Conservation (phyloP, 2,329 filamentous ascomycete species). For the Exserohilum rostratum region DNA sequence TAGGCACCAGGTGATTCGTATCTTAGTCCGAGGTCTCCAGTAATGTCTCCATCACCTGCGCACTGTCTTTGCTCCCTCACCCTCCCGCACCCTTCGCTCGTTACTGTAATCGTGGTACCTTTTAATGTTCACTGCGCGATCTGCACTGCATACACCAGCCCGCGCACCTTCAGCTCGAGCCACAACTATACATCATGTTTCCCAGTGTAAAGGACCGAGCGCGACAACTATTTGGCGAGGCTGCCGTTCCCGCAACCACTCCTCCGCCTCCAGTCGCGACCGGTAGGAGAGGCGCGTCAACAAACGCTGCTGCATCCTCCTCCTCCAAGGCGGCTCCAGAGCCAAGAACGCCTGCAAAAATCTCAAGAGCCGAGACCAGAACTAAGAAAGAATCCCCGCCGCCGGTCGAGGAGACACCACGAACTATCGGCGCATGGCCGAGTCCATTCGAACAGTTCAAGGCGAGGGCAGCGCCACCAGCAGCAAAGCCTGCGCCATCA, state of each 20-base stretch:
- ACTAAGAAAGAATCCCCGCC: conserved; percentile 5
- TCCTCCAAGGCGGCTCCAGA: conserved; percentile 13
- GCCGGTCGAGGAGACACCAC: conserved; percentile 10
- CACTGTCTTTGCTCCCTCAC: conserved; percentile 6
- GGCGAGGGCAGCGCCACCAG: conserved; percentile 7
- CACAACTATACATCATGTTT: conserved; percentile 21
- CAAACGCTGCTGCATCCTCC: conserved; percentile 12
- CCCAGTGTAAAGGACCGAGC: conserved; percentile 30
- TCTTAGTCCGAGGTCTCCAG: conserved; percentile 14
- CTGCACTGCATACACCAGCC: not conserved
- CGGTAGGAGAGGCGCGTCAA: conserved; percentile 15
- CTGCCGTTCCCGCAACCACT: conserved; percentile 4
- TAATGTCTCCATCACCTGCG: conserved; percentile 9
- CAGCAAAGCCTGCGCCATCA: not conserved
- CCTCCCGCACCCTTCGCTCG: conserved; percentile 1
- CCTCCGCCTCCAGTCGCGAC: conserved; percentile 15
- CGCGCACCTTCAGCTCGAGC: not conserved
- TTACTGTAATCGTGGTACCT: conserved; percentile 1
- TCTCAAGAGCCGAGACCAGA: not conserved
- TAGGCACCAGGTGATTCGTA: conserved; percentile 14
- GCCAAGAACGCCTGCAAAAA: conserved; percentile 8
- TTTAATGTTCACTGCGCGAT: conserved; percentile 1
- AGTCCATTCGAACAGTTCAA: conserved; percentile 12
- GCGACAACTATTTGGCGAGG: conserved; percentile 15
- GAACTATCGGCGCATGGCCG: conserved; percentile 14